Percentiles rank a stretch among this genome's conserved stretches.
Evolutionary conservation across 192 early-diverging fungal genomes (phyloP).

Genomic region (Fimicolochytrium jonesii): DNA sequence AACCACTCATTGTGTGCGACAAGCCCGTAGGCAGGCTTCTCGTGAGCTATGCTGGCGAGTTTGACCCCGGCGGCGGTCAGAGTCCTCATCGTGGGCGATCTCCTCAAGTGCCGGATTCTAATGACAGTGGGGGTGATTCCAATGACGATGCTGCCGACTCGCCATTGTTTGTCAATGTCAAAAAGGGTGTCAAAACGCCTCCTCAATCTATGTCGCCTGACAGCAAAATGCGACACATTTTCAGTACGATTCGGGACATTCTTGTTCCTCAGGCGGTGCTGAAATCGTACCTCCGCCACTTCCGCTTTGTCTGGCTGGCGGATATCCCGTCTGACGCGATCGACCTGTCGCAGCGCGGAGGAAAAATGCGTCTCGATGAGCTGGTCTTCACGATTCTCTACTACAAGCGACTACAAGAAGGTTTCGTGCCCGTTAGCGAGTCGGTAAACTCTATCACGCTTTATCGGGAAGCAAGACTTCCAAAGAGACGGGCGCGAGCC

Average conservation of each 20-base stretch:
- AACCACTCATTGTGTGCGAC: slow-evolving; percentile 36
- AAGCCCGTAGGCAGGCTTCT: slow-evolving; percentile 37
- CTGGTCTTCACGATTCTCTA: slow-evolving; percentile 37
- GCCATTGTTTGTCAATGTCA: neutral
- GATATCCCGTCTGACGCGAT: slow-evolving; percentile 25
- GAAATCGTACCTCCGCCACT: slow-evolving; percentile 35
- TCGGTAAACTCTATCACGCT: slow-evolving; percentile 34
- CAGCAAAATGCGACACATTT: neutral
- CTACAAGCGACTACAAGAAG: slow-evolving; percentile 37
- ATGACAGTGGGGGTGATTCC: too few relatives aligned
- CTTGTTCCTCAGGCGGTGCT: slow-evolving; percentile 23
- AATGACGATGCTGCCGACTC: neutral
- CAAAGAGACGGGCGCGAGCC: neutral
- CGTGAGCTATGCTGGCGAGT: slow-evolving; percentile 32
- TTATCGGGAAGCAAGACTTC: slow-evolving; percentile 32
- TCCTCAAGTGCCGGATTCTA: too few relatives aligned
- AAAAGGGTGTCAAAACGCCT: neutral
- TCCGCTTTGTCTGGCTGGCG: slow-evolving; percentile 49
- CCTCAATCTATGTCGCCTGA: neutral
- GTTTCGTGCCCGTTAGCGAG: slow-evolving; percentile 39
- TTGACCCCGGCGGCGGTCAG: too few relatives aligned
- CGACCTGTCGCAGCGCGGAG: neutral
- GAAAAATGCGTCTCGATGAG: slow-evolving; percentile 28
- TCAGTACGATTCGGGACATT: slow-evolving; percentile 1
- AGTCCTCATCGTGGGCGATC: too few relatives aligned